A percentile compares a stretch with the other conserved stretches of the same genome.
These are phyloP conservation scores for Daedalea quercina DNA, from an alignment of 768 basidiomycete genomes.

Conservation along the genomic window DNA sequence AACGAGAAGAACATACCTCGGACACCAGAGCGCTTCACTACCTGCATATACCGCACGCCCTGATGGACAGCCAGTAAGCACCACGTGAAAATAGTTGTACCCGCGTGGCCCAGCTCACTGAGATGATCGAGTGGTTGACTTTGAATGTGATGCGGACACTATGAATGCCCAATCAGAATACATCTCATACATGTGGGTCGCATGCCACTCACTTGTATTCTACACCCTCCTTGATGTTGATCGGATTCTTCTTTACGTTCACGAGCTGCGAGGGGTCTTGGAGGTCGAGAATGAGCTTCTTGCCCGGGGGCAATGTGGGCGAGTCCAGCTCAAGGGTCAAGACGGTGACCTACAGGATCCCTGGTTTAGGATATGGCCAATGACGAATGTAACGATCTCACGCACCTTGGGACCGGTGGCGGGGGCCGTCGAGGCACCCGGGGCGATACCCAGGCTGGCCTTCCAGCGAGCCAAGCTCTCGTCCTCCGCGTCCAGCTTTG, in stretches of 20 bases:
- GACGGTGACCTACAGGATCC: conserved; percentile 72
- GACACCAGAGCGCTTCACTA: conserved; percentile 75
- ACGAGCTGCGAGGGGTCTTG: conserved; percentile 39
- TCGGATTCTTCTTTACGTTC: conserved; percentile 70
- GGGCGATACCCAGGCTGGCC: conserved; percentile 80
- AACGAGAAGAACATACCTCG: conserved; percentile 41
- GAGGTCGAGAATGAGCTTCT: conserved; percentile 63
- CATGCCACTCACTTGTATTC: conserved; percentile 69
- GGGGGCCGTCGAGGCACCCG: conserved; percentile 34
- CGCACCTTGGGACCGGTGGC: conserved; percentile 61
- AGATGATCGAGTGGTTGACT: conserved; percentile 87
- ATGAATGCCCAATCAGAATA: conserved; percentile 7
- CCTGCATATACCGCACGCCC: conserved; percentile 84
- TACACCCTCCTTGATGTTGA: conserved; percentile 76
- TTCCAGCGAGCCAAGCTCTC: conserved; percentile 96
- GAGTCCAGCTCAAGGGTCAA: conserved; percentile 76
- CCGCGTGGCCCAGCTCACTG: conserved; percentile 35
- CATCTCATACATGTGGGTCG: conserved; percentile 1
- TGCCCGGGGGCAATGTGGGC: conserved; percentile 53
- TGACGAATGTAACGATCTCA: not conserved
- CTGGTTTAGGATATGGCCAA: not conserved
- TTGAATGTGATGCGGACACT: conserved; percentile 80
- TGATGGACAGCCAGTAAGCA: conserved; percentile 20
- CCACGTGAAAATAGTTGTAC: conserved; percentile 7
- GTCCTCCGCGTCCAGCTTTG: conserved; percentile 80